A percentile compares a stretch with the other conserved stretches of the same genome.
Evolutionary conservation across 106 monocot genomes (phyloP).

Genomic region (Phalaenopsis equestris): DNA sequence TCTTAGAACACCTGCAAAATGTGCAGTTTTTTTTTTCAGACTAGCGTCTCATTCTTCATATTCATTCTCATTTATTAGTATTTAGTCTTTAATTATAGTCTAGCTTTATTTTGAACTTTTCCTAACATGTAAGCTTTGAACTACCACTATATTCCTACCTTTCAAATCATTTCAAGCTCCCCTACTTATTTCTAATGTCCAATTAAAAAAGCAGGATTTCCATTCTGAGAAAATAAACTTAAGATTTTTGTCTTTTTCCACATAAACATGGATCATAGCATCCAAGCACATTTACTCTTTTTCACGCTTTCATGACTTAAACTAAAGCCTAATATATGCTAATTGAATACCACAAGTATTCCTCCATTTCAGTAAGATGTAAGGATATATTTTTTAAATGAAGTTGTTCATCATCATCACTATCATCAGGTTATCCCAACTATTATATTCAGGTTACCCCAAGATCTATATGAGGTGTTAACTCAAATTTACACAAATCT

Average conservation of each 20-base stretch:
- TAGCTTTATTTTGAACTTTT: not conserved
- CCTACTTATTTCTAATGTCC: not conserved
- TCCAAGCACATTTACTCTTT: not conserved
- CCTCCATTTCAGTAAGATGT: not conserved
- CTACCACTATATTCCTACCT: not conserved
- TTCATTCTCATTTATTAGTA: not conserved
- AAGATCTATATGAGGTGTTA: not conserved
- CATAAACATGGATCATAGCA: not conserved
- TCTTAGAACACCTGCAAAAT: not conserved
- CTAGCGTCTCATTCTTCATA: not conserved
- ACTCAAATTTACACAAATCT: not conserved
- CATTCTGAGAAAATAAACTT: not conserved
- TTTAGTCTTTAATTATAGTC: not conserved
- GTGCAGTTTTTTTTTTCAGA: not conserved
- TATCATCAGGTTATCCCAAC: not conserved
- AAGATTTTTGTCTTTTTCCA: not conserved
- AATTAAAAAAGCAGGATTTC: not conserved
- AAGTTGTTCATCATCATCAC: not conserved
- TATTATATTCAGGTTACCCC: not conserved
- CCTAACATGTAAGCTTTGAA: not conserved
- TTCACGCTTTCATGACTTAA: not conserved
- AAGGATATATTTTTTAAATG: not conserved
- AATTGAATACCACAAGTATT: not conserved
- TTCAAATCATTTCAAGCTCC: not conserved
- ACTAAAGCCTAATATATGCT: not conserved